Percentiles rank a stretch among this genome's conserved stretches.
Conservation (phyloP, 2,329 filamentous ascomycete species). For the Cephalotrichum gorgonifer region DNA sequence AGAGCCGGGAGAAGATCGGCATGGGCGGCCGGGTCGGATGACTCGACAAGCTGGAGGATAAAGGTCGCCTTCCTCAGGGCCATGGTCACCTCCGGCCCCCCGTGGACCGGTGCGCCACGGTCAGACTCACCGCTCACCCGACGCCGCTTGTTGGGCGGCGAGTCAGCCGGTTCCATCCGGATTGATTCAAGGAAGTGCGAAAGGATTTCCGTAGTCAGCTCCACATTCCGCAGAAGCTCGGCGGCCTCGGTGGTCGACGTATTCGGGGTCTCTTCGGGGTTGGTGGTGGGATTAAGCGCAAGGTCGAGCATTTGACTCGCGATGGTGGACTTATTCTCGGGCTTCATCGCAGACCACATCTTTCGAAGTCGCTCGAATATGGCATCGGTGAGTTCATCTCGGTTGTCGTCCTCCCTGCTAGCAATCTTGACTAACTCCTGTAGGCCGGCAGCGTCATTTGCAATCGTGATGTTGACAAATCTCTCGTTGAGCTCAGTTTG, state of each 20-base stretch:
- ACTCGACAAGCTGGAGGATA: conserved; percentile 80
- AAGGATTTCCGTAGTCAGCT: conserved; percentile 65
- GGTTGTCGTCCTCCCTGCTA: conserved; percentile 17
- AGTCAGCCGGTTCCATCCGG: conserved; percentile 60
- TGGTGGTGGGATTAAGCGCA: conserved; percentile 32
- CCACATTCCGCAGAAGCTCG: conserved; percentile 61
- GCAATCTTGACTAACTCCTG: conserved; percentile 40
- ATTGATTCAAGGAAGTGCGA: conserved; percentile 63
- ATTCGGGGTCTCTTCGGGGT: conserved; percentile 19
- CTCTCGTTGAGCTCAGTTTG: conserved; percentile 28
- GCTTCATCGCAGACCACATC: conserved; percentile 65
- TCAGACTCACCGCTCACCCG: conserved; percentile 64
- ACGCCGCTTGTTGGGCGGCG: conserved; percentile 67
- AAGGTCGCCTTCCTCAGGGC: conserved; percentile 71
- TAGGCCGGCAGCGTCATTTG: conserved; percentile 41
- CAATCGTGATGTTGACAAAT: conserved; percentile 40
- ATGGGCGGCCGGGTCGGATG: conserved; percentile 64
- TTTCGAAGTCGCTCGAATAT: conserved; percentile 60
- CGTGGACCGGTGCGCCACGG: conserved; percentile 46
- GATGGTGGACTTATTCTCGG: conserved; percentile 46
- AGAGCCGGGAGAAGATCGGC: conserved; percentile 67
- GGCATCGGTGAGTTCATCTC: conserved; percentile 48
- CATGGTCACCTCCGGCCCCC: conserved; percentile 54
- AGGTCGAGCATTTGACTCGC: conserved; percentile 55
- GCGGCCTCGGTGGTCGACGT: conserved; percentile 42